Evolutionary conservation across 2,329 filamentous ascomycete genomes (phyloP).

Genomic region (Ophiostoma angusticollis): DNA sequence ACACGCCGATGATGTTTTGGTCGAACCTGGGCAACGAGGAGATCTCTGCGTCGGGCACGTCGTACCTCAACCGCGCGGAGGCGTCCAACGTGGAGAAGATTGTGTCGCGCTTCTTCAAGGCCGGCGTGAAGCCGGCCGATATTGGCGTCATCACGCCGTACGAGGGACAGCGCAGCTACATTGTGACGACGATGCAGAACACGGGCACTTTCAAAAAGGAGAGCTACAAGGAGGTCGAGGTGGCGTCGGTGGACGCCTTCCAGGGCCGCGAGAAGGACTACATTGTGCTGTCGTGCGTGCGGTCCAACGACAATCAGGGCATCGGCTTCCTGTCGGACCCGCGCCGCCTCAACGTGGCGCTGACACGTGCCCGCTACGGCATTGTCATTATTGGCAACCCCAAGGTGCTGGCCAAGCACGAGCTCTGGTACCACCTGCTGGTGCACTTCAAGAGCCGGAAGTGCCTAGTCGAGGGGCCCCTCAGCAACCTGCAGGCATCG

Average conservation of each 20-base stretch:
- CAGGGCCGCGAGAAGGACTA: conserved; percentile 98
- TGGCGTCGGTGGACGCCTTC: conserved; percentile 96
- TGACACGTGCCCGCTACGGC: conserved; percentile 94
- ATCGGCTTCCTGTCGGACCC: conserved; percentile 98
- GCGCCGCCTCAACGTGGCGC: conserved; percentile 88
- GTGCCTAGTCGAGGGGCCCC: conserved; percentile 86
- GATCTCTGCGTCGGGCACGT: conserved; percentile 94
- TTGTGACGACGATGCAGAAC: conserved; percentile 98
- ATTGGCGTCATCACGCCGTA: conserved; percentile 99
- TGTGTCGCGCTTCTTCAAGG: conserved; percentile 96
- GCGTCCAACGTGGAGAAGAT: conserved; percentile 97
- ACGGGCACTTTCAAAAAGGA: conserved; percentile 97
- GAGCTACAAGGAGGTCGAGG: conserved; percentile 95
- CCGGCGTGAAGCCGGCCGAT: conserved; percentile 81
- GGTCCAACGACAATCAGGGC: conserved; percentile 96
- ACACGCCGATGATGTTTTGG: conserved; percentile 99
- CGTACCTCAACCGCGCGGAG: conserved; percentile 94
- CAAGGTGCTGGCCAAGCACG: conserved; percentile 94
- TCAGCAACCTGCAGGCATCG: conserved; percentile 92
- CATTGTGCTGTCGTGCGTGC: conserved; percentile 93
- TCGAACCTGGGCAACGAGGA: conserved; percentile 95
- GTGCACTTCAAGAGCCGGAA: conserved; percentile 95
- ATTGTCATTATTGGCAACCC: conserved; percentile 95
- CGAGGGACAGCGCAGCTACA: conserved; percentile 94
- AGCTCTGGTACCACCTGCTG: conserved; percentile 90